phyloP scores from a whole-genome alignment of 768 basidiomycete species.

The Russula olivacea region DNA sequence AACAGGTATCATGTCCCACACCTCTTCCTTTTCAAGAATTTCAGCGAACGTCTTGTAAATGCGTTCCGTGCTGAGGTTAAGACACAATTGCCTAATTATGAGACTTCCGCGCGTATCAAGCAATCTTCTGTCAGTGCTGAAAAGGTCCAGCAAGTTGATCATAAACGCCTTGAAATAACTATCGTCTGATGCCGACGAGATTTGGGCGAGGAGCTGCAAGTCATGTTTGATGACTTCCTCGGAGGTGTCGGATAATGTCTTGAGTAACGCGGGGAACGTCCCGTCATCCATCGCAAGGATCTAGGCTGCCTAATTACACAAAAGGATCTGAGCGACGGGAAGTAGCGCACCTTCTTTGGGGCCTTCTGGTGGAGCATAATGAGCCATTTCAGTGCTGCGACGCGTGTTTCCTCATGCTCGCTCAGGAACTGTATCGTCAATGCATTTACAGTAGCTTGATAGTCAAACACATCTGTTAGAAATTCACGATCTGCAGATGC shows the following conservation, averaged over 20 bases:
- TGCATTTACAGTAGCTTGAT: conserved; percentile 87
- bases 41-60: conserved; percentile 96
- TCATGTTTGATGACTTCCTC: conserved; percentile 99
- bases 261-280: conserved; percentile 91
- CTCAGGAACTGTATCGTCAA: conserved; percentile 91
- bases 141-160: conserved; percentile 89
- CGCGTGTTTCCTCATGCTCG: conserved; percentile 94
- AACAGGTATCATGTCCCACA: conserved; percentile 30
- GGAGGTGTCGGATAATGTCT: conserved; percentile 92
- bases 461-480: conserved; percentile 71
- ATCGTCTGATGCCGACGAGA: conserved; percentile 92
- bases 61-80: conserved; percentile 89
- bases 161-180: conserved; percentile 94
- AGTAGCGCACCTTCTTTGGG: conserved; percentile 70
- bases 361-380: conserved; percentile 98
- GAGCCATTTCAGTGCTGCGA: conserved; percentile 95
- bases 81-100: conserved; percentile 90
- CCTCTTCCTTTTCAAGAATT: conserved; percentile 97
- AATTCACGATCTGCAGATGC: conserved; percentile 37
- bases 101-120: conserved; percentile 90
- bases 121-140: conserved; percentile 87
- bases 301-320: conserved; percentile 36
- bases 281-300: conserved; percentile 95
- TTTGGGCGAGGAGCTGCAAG: conserved; percentile 91
- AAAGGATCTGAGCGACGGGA: background rate